Base-by-base conservation (phyloP, 1,284 basidiomycete species). In the Tremellales sp. region DNA sequence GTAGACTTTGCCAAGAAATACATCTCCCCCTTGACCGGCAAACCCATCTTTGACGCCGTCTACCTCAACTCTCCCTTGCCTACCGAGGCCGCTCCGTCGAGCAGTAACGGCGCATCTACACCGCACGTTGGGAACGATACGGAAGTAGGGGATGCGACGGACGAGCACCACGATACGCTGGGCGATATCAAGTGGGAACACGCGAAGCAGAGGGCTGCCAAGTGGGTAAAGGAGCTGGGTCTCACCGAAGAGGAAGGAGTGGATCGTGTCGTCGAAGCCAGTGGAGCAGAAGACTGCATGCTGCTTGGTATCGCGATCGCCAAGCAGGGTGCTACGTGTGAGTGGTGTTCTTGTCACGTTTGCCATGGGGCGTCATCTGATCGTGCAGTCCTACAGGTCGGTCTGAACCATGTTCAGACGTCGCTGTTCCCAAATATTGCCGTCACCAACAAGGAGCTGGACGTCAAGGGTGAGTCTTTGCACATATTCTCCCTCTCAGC, bases 1-100 rank as follows among this genome's bases (percentile, higher is more conserved):
- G 84, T 97, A 40, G 82, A 86, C 42, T 97, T 97, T 65, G 92
- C 94, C 22, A 84, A 84, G 67, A 67, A 73, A 29, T 96, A 93
- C 73, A 58, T 61, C 27, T 64, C 63, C 1, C 69, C 69, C 3
- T 35, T 65, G 15, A 66, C 62, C 22, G 67, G 67, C 23, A 59
- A 58, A 50, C 64, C 65, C 1, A 67, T 72, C 45, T 56, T 67
- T 40, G 67, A 72, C 53, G 58, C 66, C 40, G 70, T 70, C 33
- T 70, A 70, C 55, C 54, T 65, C 15, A 61, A 58, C 26, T 48
- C 48, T 22, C 48, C 46, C 15, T 44, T 70, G 0, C 62, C 66
- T 1, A 52, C 54, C 3, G 45, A 49, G 4, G 13, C 49, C 33
- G 12, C 49, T 45, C 4, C 45, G 45, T 19, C 47, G 11, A 23